Percentiles rank a stretch among this genome's conserved stretches.
These are phyloP conservation scores for Penicillium sp. DNA, from an alignment of 2,329 filamentous ascomycete species.

Conservation along the genomic window DNA sequence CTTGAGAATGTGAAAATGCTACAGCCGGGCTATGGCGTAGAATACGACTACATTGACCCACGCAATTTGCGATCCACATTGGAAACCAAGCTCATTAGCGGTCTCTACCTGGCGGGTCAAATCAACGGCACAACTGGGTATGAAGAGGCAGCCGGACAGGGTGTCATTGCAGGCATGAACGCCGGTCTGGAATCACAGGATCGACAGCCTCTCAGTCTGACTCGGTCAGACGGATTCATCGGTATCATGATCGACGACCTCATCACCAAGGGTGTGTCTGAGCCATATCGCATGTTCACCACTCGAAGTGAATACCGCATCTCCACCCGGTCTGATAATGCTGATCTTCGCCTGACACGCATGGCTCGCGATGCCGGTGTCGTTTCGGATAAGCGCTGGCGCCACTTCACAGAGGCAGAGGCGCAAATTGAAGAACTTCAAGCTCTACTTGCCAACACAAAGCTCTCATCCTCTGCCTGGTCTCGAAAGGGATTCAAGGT, in stretches of 20 bases:
- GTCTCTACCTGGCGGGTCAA: slow-evolving; percentile 89
- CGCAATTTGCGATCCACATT: slow-evolving; percentile 83
- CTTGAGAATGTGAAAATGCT: slow-evolving; percentile 89
- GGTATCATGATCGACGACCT: slow-evolving; percentile 99
- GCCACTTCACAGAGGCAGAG: slow-evolving; percentile 64
- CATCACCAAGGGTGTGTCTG: slow-evolving; percentile 92
- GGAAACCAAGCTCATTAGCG: slow-evolving; percentile 87
- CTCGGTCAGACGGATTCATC: slow-evolving; percentile 88
- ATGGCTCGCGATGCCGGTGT: slow-evolving; percentile 76
- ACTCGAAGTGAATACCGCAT: slow-evolving; percentile 94
- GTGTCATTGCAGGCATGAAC: slow-evolving; percentile 89
- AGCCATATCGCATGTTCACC: slow-evolving; percentile 99
- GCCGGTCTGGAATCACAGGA: slow-evolving; percentile 77
- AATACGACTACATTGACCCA: slow-evolving; percentile 98
- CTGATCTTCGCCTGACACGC: slow-evolving; percentile 79
- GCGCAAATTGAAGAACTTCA: slow-evolving; percentile 68
- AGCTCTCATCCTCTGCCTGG: slow-evolving; percentile 67
- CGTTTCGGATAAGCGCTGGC: slow-evolving; percentile 78
- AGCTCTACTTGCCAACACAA: slow-evolving; percentile 58
- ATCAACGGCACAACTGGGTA: slow-evolving; percentile 99
- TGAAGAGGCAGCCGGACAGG: slow-evolving; percentile 94
- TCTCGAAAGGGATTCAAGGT: slow-evolving; percentile 67
- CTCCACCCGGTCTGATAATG: slow-evolving; percentile 89
- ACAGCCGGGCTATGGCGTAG: slow-evolving; percentile 93
- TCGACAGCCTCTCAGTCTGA: slow-evolving; percentile 66